A percentile compares a stretch with the other conserved stretches of the same genome.
These are phyloP conservation scores for Albophoma yamanashiensis DNA, from an alignment of 2,329 filamentous ascomycete genomes.

Conservation along the genomic window DNA sequence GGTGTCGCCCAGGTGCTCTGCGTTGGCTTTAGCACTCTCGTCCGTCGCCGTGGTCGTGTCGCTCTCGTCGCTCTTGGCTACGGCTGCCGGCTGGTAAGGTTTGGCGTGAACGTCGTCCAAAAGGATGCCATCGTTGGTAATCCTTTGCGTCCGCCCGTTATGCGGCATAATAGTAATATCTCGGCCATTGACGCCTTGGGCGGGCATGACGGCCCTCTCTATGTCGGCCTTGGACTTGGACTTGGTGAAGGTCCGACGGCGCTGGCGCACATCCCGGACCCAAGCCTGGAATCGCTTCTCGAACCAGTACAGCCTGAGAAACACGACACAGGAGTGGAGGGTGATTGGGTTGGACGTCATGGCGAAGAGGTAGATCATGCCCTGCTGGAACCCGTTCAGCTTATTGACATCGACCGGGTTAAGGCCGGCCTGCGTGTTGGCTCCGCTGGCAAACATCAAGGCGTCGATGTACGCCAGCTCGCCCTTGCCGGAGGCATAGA, in stretches of 20 bases:
- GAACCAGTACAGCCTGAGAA: slow-evolving; percentile 93
- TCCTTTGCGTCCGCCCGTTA: slow-evolving; percentile 40
- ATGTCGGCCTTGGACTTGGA: slow-evolving; percentile 44
- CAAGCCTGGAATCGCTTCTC: slow-evolving; percentile 89
- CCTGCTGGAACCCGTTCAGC: slow-evolving; percentile 62
- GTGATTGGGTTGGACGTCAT: slow-evolving; percentile 75
- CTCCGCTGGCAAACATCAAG: slow-evolving; percentile 75
- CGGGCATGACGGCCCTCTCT: slow-evolving; percentile 26
- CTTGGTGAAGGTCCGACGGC: slow-evolving; percentile 54
- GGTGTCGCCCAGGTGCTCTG: slow-evolving; percentile 1
- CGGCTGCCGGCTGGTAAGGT: slow-evolving; percentile 8
- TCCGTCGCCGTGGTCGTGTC: slow-evolving; percentile 20
- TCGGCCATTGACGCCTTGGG: slow-evolving; percentile 54
- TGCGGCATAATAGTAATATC: slow-evolving; percentile 56
- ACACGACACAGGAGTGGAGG: slow-evolving; percentile 78
- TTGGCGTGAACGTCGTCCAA: slow-evolving; percentile 28
- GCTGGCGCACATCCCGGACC: slow-evolving; percentile 58
- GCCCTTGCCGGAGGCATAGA: slow-evolving; percentile 52
- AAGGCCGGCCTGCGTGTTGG: slow-evolving; percentile 84
- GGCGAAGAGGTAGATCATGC: slow-evolving; percentile 59
- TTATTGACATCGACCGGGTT: slow-evolving; percentile 67
- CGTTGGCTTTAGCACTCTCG: slow-evolving; percentile 11
- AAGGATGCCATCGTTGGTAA: slow-evolving; percentile 52
- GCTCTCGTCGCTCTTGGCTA: slow-evolving; percentile 24
- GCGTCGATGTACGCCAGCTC: slow-evolving; percentile 73